These are phyloP conservation scores for Saturnispora galanensis DNA, from an alignment of 805 yeast genomes.

Conservation along the genomic window DNA sequence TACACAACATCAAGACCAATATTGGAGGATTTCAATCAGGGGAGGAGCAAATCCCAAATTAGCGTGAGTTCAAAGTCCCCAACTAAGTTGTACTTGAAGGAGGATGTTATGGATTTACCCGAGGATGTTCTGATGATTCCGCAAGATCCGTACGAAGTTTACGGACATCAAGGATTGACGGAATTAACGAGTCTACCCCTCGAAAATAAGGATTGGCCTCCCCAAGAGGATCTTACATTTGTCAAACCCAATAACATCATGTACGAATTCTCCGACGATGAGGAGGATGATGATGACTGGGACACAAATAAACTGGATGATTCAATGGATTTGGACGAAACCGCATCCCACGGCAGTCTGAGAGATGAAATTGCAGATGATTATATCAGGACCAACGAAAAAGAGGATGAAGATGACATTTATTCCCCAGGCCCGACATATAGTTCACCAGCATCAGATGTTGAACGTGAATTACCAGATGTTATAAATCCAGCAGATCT, in stretches of 20 bases:
- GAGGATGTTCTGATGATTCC: constrained; percentile 25
- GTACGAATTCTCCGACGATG: constrained; percentile 25
- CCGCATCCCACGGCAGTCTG: constrained; percentile 6
- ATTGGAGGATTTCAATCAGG: constrained; percentile 3
- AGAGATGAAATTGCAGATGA: constrained; percentile 9
- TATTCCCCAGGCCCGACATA: constrained; percentile 10
- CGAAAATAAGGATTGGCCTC: constrained; percentile 18
- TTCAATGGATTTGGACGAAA: constrained; percentile 25
- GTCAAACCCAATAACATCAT: constrained; percentile 25
- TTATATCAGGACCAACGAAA: neutral
- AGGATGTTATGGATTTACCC: neutral
- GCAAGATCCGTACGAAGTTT: constrained; percentile 22
- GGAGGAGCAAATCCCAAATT: constrained; percentile 3
- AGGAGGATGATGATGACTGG: constrained; percentile 25
- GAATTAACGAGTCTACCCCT: constrained; percentile 14
- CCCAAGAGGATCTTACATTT: constrained; percentile 25
- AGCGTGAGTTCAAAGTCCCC: constrained; percentile 1
- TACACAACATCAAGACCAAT: neutral
- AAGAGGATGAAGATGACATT: constrained; percentile 9
- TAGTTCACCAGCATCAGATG: constrained; percentile 5
- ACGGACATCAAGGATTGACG: constrained; percentile 19
- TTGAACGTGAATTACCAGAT: constrained; percentile 4
- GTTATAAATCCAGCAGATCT: constrained; percentile 10
- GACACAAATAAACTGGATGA: constrained; percentile 18
- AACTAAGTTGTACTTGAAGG: neutral